phyloP scores from a whole-genome alignment of 495 filamentous ascomycete species.

The Xylaria bambusicola region DNA sequence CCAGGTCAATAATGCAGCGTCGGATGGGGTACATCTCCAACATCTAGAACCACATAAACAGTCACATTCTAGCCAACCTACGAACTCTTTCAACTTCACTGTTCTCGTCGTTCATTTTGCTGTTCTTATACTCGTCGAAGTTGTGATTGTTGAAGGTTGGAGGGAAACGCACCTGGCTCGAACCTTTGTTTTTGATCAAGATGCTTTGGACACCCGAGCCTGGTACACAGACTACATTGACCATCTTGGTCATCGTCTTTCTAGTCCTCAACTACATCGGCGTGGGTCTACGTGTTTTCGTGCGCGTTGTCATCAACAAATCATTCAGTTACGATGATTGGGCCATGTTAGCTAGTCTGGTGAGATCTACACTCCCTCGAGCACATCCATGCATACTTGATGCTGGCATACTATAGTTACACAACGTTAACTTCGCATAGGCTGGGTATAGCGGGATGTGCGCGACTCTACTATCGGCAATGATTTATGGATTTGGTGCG shows the following conservation, averaged over 20 bases:
- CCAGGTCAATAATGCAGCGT: neutral
- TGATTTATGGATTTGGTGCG: constrained; percentile 12
- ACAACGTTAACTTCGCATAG: constrained; percentile 8
- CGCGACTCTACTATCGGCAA: constrained; percentile 3
- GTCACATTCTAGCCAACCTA: neutral
- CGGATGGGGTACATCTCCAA: neutral
- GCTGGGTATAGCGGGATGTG: constrained; percentile 14
- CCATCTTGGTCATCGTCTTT: constrained; percentile 8
- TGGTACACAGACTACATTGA: constrained; percentile 10
- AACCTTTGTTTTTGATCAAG: neutral
- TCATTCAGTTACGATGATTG: constrained; percentile 16
- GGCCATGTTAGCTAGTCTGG: constrained; percentile 13
- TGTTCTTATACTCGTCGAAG: neutral
- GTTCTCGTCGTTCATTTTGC: neutral
- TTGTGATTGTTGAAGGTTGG: neutral
- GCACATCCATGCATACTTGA: no score
- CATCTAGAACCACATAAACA: neutral
- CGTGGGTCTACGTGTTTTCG: constrained; percentile 9
- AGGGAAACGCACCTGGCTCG: no score
- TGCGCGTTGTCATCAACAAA: constrained; percentile 2
- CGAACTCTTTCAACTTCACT: neutral
- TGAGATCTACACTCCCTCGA: constrained; percentile 5
- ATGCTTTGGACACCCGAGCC: constrained; percentile 12
- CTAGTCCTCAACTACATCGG: constrained; percentile 4
- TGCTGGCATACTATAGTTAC: neutral